Evolutionary conservation across 139 green algal genomes (phyloP), one percentile per base, ranked within the genome.

Genomic region (Mychonastes homosphaera): DNA sequence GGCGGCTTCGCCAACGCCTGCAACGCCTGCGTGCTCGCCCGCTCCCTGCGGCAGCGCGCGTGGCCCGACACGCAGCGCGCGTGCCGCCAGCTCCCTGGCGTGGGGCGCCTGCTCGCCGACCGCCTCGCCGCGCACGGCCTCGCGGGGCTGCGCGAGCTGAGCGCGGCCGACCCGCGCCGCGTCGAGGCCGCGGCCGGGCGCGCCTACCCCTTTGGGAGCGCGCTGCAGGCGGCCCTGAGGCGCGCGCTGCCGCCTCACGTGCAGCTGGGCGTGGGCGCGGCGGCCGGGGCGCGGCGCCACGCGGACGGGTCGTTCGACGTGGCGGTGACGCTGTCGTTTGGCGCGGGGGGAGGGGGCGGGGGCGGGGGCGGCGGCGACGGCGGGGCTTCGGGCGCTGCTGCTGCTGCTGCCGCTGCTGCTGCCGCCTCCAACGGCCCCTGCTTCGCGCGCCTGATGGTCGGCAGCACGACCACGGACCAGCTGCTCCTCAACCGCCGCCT

Each of bases 161-260:
- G 29, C 1, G 47, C 23, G 6, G 51, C 71, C 1, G 79, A 89
- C 47, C 67, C 82, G 0, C 67, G 79, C 0, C 47, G 68, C 10
- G 72, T 89, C 28, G 84, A 89, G 54, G 38, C 62, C 7, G 30
- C 80, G 28, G 62, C 78, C 1, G 73, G 83, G 58, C 72, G 72
- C 18, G 49, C 70, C 34, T 88, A 82, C 49, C 82, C 84, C 19
- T 89, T 86, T 70, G 79, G 69, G 72, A 78, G 71, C 61, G 59
- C 62, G 39, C 45, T 83, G 19, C 73, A 73, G 30, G 13, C 62
- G 19, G 67, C 79, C 27, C 58, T 84, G 26, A 45, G 39, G 3
- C 27, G 38, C 38, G 59, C 36, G 36, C 46, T 83, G 52, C 78
- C 74, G 1, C 75, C 78, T 1, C 35, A 53, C 19, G 27, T 81